A percentile compares a stretch with the other conserved stretches of the same genome.
Conservation (phyloP, 106 monocot genomes). For the Dendrobium nobile region DNA sequence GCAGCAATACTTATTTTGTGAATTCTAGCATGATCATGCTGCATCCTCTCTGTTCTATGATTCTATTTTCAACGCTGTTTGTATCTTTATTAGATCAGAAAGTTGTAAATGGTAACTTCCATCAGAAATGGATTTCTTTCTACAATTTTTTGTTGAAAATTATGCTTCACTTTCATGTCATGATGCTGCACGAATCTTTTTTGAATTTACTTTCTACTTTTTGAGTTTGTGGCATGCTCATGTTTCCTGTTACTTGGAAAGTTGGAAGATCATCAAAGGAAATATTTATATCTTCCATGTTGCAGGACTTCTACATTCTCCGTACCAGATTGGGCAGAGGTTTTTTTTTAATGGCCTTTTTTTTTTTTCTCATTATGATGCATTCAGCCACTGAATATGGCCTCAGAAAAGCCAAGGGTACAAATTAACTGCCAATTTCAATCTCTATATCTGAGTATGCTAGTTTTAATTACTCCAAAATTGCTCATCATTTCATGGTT, state of each 20-base stretch:
- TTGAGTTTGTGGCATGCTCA: not conserved
- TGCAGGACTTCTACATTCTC: slow-evolving; percentile 67
- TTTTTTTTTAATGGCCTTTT: too few species aligned
- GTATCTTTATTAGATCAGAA: not conserved
- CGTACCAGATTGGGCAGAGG: slow-evolving; percentile 76
- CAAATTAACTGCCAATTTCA: not conserved
- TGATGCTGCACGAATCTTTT: not conserved
- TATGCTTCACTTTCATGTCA: not conserved
- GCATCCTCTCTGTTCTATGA: not conserved
- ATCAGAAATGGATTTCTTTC: not conserved
- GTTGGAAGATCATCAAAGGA: not conserved
- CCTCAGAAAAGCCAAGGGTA: slow-evolving; percentile 78
- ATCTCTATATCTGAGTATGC: not conserved
- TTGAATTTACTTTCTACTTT: not conserved
- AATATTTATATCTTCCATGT: slow-evolving; percentile 8
- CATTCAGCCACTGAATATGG: slow-evolving; percentile 68
- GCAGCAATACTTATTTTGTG: not conserved
- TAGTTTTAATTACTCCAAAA: not conserved
- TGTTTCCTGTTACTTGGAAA: not conserved
- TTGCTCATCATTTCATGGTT: not conserved
- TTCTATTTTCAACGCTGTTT: not conserved
- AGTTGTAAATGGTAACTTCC: not conserved
- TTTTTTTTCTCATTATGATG: slow-evolving; percentile 83
- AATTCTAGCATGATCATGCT: not conserved
- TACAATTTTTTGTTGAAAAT: not conserved